phyloP scores from a whole-genome alignment of 495 filamentous ascomycete genomes.

The Monascus purpureus region DNA sequence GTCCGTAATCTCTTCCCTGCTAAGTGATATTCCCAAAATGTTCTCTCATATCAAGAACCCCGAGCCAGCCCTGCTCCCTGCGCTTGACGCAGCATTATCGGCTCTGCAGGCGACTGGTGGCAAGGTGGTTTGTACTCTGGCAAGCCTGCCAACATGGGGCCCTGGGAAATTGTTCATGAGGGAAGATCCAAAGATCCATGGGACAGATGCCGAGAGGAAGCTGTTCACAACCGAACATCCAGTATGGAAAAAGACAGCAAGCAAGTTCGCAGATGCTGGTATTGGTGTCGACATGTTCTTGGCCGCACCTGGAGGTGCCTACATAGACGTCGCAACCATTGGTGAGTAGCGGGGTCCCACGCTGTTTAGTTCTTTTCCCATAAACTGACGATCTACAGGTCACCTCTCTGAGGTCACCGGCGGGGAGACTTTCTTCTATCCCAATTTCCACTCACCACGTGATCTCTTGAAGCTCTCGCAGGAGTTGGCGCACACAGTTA shows the following conservation, averaged over 20 bases:
- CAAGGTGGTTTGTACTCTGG: conserved; percentile 79
- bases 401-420: conserved; percentile 48
- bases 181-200: conserved; percentile 76
- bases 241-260: conserved; percentile 66
- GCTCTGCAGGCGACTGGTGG: conserved; percentile 78
- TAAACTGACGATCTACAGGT: conserved; percentile 14
- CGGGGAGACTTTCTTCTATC: conserved; percentile 90
- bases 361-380: neutral
- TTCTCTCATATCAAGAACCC: conserved; percentile 80
- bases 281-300: conserved; percentile 90
- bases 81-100: conserved; percentile 65
- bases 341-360: conserved; percentile 36
- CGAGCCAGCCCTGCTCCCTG: conserved; percentile 73
- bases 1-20: conserved; percentile 69
- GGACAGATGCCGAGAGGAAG: conserved; percentile 83
- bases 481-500: conserved; percentile 81
- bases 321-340: conserved; percentile 89
- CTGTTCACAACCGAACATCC: conserved; percentile 82
- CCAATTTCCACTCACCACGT: conserved; percentile 80
- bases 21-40: conserved; percentile 64
- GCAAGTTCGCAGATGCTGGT: conserved; percentile 78
- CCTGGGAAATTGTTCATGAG: conserved; percentile 71
- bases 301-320: conserved; percentile 74
- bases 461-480: conserved; percentile 72
- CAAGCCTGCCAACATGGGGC: conserved; percentile 77